Percentiles rank a stretch among this genome's conserved stretches.
These are phyloP conservation scores for Cymbopogon citratus DNA, from an alignment of 176 grass and related monocot genomes.

Conservation along the genomic window DNA sequence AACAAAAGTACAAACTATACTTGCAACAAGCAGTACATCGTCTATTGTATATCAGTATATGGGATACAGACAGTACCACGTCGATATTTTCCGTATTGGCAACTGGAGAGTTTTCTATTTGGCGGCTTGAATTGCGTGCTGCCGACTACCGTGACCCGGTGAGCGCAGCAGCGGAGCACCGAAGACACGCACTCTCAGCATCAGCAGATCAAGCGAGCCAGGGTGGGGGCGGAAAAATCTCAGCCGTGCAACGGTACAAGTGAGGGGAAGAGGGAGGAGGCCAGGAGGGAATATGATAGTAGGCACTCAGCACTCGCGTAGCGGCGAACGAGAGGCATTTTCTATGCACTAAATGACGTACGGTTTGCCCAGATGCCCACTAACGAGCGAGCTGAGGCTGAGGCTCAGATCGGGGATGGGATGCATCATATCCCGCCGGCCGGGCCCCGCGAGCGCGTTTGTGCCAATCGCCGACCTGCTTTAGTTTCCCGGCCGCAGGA, in stretches of 20 bases:
- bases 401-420: constrained; percentile 7
- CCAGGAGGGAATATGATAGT: not conserved
- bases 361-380: constrained; percentile 39
- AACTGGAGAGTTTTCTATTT: not conserved
- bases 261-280: no score
- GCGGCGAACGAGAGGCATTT: constrained; percentile 13
- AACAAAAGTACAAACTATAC: no score
- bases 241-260: no score
- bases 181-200: not conserved
- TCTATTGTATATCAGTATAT: no score
- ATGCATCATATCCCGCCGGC: not conserved
- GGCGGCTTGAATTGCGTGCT: not conserved
- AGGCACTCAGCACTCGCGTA: not conserved
- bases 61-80: no score
- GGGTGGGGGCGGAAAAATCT: not conserved
- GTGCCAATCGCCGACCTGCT: constrained; percentile 6
- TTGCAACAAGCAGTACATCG: no score
- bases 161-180: not conserved
- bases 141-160: not conserved
- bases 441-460: not conserved
- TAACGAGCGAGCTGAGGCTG: not conserved
- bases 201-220: no score
- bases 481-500: not conserved
- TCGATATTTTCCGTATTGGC: not conserved
- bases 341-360: constrained; percentile 9